Evolutionary conservation across 768 basidiomycete genomes (phyloP), one percentile per base, ranked within the genome.

Genomic region (Mycena epipterygia): DNA sequence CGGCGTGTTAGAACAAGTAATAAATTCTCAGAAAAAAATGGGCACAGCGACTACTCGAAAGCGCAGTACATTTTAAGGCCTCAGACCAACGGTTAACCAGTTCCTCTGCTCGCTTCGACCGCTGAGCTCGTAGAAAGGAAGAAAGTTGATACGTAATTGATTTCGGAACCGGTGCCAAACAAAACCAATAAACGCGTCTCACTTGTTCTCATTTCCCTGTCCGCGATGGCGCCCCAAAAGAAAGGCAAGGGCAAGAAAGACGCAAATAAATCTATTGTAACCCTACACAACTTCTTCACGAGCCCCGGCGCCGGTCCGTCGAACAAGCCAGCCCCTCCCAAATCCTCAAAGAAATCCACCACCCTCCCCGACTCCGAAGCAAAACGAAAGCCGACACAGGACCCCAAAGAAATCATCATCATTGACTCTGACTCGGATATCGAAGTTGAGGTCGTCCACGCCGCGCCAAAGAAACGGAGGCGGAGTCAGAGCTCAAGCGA

Each of bases 361-460:
- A n/a, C n/a, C n/a, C n/a, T n/a, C 21, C n/a, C 64, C 3, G 42
- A 16, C 14, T 11, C 58, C 29, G 51, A 27, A 21, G 30, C 17
- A 59, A 64, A 57, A 52, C 35, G 35, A 25, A 60, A 61, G 13
- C 30, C 59, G 11, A 17, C 44, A n/a, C n/a, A n/a, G n/a, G n/a
- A n/a, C n/a, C n/a, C n/a, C 52, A 59, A 77, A 70, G 87, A 91
- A 71, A 75, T 90, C 70, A 91, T 91, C 53, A 78, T 91, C 65
- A 87, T 92, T 64, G 90, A 91, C 76, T 90, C 90, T 23, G 90
- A 91, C 73, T 86, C 86, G 59, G 90, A 91, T 30, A 77, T 78
- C 5, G 74, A 68, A 49, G 63, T 70, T 8, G 58, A 61, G 49
- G 63, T 62, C 35, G 13, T 35, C 35, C 60, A 49, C 25, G 21